A percentile compares a stretch with the other conserved stretches of the same genome.
Conservation (phyloP, 2,329 filamentous ascomycete species). For the Corniculantispora saksenae region DNA sequence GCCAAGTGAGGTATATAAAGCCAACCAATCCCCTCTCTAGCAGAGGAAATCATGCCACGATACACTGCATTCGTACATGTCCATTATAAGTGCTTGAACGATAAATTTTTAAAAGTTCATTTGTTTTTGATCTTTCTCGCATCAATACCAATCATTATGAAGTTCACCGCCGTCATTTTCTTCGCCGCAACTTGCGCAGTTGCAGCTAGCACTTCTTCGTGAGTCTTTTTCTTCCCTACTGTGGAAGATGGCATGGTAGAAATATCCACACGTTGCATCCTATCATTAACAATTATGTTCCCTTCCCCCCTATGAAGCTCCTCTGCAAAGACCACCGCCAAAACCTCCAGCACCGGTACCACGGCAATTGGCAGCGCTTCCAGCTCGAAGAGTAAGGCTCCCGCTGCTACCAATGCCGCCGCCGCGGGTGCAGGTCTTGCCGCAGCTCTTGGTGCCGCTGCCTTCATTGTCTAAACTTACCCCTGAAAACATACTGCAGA, state of each 20-base stretch:
- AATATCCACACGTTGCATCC: neutral
- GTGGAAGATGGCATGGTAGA: neutral
- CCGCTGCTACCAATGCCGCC: neutral
- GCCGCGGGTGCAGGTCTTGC: neutral
- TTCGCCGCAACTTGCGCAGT: neutral
- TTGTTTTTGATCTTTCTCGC: neutral
- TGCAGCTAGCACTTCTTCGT: neutral
- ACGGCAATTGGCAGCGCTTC: neutral
- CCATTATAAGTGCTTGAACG: neutral
- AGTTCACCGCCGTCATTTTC: neutral
- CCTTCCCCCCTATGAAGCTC: neutral
- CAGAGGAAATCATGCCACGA: neutral
- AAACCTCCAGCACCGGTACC: neutral
- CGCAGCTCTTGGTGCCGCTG: neutral
- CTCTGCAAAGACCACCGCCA: neutral
- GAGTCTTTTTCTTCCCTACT: neutral
- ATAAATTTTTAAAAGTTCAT: neutral
- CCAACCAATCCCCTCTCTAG: neutral
- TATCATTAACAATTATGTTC: neutral
- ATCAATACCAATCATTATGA: neutral
- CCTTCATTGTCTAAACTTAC: neutral
- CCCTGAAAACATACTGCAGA: neutral
- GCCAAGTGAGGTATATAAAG: neutral
- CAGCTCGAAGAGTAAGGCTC: neutral
- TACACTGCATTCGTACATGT: neutral